Evolutionary conservation across 768 basidiomycete species (phyloP).

Genomic region (Amylocystis lapponica): DNA sequence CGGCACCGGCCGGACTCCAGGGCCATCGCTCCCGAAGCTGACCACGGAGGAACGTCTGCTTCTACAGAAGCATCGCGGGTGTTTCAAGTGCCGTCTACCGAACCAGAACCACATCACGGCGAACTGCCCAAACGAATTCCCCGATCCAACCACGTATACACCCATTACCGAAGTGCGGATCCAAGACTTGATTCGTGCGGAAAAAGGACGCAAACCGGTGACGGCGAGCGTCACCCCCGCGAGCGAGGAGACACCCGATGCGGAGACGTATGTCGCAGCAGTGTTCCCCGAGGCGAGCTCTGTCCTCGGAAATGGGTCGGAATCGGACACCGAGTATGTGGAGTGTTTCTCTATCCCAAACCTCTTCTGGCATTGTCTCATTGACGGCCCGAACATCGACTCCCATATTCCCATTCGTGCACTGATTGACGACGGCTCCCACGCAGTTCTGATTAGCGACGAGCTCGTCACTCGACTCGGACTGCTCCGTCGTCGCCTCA

Average conservation of each 20-base stretch:
- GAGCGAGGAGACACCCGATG: too few species aligned
- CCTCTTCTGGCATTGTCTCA: not conserved
- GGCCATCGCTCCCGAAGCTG: not conserved
- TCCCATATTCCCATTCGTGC: not conserved
- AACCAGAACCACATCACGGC: not conserved
- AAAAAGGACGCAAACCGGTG: too few species aligned
- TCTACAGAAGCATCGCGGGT: conserved; percentile 4
- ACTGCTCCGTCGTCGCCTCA: not conserved
- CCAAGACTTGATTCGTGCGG: too few species aligned
- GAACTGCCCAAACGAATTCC: not conserved
- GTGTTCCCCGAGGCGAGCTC: too few species aligned
- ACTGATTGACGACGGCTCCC: conserved; percentile 4
- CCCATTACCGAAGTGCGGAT: not conserved
- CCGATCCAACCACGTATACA: conserved; percentile 1
- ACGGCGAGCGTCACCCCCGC: not conserved
- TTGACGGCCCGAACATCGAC: not conserved
- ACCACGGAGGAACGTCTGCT: conserved; percentile 1
- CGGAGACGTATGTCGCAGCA: too few species aligned
- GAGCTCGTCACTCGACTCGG: not conserved
- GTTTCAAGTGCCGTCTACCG: conserved; percentile 4
- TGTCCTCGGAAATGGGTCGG: too few species aligned
- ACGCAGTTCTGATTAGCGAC: conserved; percentile 6
- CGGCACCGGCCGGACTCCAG: too few species aligned
- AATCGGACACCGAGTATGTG: too few species aligned
- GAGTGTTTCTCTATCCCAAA: not conserved